Percentiles rank a stretch among this genome's conserved stretches.
These are phyloP conservation scores for Fusarium concolor DNA, from an alignment of 2,329 filamentous ascomycete genomes.

Conservation along the genomic window DNA sequence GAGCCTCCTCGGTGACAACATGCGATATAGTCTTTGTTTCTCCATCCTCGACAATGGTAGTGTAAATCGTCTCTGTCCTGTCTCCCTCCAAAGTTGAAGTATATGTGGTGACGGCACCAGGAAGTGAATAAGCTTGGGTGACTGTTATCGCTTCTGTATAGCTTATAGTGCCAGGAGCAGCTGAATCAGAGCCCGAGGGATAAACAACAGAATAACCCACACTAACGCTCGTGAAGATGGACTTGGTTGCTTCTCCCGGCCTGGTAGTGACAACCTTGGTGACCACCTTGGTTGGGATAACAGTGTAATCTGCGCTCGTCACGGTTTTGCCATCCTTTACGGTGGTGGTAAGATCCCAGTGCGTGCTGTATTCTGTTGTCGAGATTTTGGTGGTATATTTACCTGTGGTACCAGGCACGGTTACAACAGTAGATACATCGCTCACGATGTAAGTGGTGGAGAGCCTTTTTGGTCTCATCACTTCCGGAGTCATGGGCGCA, in stretches of 20 bases:
- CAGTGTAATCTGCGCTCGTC: conserved; percentile 14
- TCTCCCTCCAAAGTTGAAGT: conserved; percentile 11
- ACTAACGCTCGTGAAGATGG: conserved; percentile 7
- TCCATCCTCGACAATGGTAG: conserved; percentile 23
- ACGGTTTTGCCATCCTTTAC: conserved; percentile 19
- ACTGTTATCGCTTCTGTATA: conserved; percentile 18
- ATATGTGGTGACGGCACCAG: conserved; percentile 10
- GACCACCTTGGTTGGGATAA: conserved; percentile 29
- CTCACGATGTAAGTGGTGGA: conserved; percentile 35
- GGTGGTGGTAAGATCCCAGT: conserved; percentile 19
- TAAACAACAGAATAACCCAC: conserved; percentile 24
- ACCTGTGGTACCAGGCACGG: conserved; percentile 39
- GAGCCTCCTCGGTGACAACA: conserved; percentile 17
- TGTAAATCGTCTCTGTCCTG: conserved; percentile 17
- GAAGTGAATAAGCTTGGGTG: conserved; percentile 19
- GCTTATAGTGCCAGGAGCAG: conserved; percentile 1
- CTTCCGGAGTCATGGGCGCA: conserved; percentile 4
- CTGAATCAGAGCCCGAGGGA: conserved; percentile 8
- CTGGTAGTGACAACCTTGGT: conserved; percentile 20
- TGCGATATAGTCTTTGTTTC: conserved; percentile 22
- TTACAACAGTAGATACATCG: conserved; percentile 28
- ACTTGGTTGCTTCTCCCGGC: conserved; percentile 12
- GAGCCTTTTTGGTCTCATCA: not conserved
- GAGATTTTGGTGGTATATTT: conserved; percentile 34
- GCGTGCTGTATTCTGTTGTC: conserved; percentile 28